Evolutionary conservation across 805 yeast species (phyloP).

Genomic region (Geotrichum ghanense): DNA sequence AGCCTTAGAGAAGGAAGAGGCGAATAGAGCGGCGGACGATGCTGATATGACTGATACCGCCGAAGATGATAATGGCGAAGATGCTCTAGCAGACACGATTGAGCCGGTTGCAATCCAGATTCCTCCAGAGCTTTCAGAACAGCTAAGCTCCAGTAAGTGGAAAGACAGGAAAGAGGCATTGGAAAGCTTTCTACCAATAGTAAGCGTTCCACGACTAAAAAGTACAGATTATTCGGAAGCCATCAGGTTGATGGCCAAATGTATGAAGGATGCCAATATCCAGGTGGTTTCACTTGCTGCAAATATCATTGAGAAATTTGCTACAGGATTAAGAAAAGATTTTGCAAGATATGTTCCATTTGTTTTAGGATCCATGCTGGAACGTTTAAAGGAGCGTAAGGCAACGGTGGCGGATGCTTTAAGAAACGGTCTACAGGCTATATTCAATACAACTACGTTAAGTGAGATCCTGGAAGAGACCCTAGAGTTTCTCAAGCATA

Average conservation of each 20-base stretch:
- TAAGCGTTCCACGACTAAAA: conserved; percentile 39
- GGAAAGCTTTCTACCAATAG: conserved; percentile 37
- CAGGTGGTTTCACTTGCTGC: conserved; percentile 78
- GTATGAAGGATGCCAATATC: conserved; percentile 80
- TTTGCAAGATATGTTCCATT: conserved; percentile 44
- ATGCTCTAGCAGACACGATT: conserved; percentile 54
- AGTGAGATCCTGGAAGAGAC: conserved; percentile 50
- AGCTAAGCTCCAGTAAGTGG: conserved; percentile 65
- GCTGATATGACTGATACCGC: conserved; percentile 14
- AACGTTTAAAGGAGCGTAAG: conserved; percentile 82
- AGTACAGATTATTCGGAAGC: conserved; percentile 53
- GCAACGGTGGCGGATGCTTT: conserved; percentile 64
- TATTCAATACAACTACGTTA: conserved; percentile 39
- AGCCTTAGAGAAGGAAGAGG: conserved; percentile 21
- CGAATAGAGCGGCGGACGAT: conserved; percentile 21
- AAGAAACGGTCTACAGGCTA: conserved; percentile 50
- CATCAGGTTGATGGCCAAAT: conserved; percentile 49
- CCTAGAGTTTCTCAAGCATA: conserved; percentile 51
- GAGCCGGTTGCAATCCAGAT: conserved; percentile 56
- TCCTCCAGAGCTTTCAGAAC: conserved; percentile 48
- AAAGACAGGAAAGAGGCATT: conserved; percentile 82
- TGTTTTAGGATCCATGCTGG: conserved; percentile 54
- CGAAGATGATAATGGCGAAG: conserved; percentile 25
- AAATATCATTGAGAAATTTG: conserved; percentile 46
- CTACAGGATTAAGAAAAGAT: conserved; percentile 48